phyloP scores from a whole-genome alignment of 2,329 filamentous ascomycete genomes.

The Claviceps maximensis region DNA sequence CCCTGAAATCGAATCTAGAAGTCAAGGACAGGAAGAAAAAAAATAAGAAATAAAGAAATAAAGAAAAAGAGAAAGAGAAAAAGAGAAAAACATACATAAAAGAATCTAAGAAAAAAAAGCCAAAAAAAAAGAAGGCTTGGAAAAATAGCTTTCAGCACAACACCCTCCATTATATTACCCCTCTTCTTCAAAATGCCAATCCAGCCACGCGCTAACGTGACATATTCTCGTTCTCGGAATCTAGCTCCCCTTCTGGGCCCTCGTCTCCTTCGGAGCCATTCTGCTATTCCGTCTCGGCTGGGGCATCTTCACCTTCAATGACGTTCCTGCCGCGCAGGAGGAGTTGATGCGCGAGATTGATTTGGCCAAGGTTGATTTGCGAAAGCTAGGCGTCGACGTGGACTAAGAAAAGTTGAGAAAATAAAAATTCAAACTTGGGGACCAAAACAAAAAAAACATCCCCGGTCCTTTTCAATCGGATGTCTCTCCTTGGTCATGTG shows the following conservation, averaged over 20 bases:
- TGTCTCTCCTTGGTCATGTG: too few relatives aligned
- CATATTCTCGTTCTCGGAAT: too few relatives aligned
- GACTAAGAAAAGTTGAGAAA: constrained; percentile 36
- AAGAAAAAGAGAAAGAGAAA: neutral
- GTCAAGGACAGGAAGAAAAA: neutral
- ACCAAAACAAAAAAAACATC: too few relatives aligned
- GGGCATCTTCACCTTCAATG: constrained; percentile 93
- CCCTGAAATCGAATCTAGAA: neutral
- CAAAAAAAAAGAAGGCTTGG: neutral
- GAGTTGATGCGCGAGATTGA: constrained; percentile 82
- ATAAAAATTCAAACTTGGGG: too few relatives aligned
- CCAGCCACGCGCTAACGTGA: too few relatives aligned
- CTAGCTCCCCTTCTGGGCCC: constrained; percentile 82
- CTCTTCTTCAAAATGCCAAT: too few relatives aligned
- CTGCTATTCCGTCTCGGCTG: constrained; percentile 84
- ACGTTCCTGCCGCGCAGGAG: constrained; percentile 79
- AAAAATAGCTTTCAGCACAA: too few relatives aligned
- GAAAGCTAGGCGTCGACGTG: constrained; percentile 61
- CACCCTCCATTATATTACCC: too few relatives aligned
- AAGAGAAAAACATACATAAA: neutral
- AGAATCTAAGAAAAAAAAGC: neutral
- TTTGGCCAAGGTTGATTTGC: constrained; percentile 59
- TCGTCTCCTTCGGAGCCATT: constrained; percentile 84
- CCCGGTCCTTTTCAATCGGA: too few relatives aligned
- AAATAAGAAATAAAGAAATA: neutral